phyloP scores from a whole-genome alignment of 352 stramenopile species.

The Hyaloperonospora brassicae region DNA sequence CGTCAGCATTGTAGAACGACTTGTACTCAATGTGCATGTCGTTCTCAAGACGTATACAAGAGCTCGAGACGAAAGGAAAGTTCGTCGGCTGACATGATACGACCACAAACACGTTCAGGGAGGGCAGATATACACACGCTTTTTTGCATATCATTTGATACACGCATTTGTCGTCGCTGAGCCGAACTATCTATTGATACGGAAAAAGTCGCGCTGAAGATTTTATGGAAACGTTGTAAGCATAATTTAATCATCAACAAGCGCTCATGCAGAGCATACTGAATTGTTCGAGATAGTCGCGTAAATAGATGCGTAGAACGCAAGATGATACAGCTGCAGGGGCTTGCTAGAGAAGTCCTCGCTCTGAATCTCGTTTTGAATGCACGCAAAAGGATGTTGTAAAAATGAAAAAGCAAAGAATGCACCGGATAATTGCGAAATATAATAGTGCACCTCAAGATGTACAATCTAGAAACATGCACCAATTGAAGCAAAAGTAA shows the following conservation, averaged over 20 bases:
- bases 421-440: no score
- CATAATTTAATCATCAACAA: neutral
- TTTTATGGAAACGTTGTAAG: conserved; percentile 2
- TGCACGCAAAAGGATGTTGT: no score
- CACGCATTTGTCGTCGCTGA: conserved; percentile 69
- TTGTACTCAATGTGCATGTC: conserved; percentile 99
- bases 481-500: no score
- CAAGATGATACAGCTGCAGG: conserved; percentile 84
- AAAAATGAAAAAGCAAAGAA: no score
- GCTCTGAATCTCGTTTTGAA: no score
- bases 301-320: neutral
- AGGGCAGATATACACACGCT: neutral
- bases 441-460: no score
- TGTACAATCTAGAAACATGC: no score
- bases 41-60: conserved; percentile 96
- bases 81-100: conserved; percentile 36
- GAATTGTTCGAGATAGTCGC: neutral
- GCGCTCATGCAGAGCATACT: conserved; percentile 2
- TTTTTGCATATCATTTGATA: neutral
- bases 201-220: conserved; percentile 72
- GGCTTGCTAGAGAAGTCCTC: conserved; percentile 80
- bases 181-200: conserved; percentile 77
- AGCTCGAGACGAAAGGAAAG: conserved; percentile 92
- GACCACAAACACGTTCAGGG: conserved; percentile 1
- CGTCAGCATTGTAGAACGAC: conserved; percentile 81